Conservation (phyloP, 768 basidiomycete genomes). For the Amanita muscaria region DNA sequence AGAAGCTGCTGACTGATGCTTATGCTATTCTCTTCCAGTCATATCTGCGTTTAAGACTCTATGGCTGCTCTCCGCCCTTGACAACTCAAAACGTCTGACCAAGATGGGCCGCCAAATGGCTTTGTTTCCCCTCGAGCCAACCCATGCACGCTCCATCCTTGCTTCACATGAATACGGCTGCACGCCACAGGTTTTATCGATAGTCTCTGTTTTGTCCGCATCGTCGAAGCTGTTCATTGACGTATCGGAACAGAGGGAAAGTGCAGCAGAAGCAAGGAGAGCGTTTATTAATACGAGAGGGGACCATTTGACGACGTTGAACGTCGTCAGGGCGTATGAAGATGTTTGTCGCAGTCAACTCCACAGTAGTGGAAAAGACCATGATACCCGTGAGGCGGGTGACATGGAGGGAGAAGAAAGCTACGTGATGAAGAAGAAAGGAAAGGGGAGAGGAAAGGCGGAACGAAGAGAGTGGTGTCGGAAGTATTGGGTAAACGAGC, state of each 20-base stretch:
- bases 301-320: conserved; percentile 87
- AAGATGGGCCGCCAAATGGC: conserved; percentile 77
- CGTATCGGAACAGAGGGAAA: conserved; percentile 63
- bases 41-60: conserved; percentile 59
- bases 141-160: conserved; percentile 68
- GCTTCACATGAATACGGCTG: conserved; percentile 69
- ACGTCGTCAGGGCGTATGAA: conserved; percentile 74
- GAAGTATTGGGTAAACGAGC: conserved; percentile 74
- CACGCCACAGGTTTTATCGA: conserved; percentile 70
- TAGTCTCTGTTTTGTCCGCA: conserved; percentile 76
- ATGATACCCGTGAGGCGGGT: conserved; percentile 36
- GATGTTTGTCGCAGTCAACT: conserved; percentile 36
- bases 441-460: conserved; percentile 2
- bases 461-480: conserved; percentile 56
- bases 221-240: conserved; percentile 81
- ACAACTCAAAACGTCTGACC: conserved; percentile 58
- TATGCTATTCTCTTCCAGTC: conserved; percentile 33
- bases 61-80: conserved; percentile 73
- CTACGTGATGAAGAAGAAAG: conserved; percentile 1
- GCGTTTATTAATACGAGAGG: conserved; percentile 82
- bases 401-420: not conserved
- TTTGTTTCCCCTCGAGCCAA: conserved; percentile 86
- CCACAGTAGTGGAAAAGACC: conserved; percentile 30
- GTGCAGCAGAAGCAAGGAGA: conserved; percentile 54
- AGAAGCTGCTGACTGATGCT: not conserved